Evolutionary conservation across 768 basidiomycete genomes (phyloP).

Genomic region (Trametes villosa): DNA sequence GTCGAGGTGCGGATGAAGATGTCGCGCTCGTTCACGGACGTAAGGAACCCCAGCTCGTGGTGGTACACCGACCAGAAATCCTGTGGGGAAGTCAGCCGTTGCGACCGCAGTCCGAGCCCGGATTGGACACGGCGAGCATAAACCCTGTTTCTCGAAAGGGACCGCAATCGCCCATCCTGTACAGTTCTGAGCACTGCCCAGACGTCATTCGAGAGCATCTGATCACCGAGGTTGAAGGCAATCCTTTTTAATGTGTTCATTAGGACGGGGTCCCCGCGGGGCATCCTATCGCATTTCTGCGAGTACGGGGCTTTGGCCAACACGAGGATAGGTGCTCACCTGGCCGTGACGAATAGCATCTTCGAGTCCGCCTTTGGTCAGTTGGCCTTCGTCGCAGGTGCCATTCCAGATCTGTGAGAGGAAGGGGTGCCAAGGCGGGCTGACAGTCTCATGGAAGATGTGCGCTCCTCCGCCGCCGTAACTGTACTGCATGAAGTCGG

Average conservation of each 20-base stretch:
- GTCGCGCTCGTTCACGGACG: conserved; percentile 38
- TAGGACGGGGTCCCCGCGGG: too few species aligned
- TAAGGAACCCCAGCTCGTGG: conserved; percentile 41
- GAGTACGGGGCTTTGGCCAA: too few species aligned
- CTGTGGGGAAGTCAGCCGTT: conserved; percentile 29
- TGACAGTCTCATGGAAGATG: conserved; percentile 45
- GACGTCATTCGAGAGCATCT: too few species aligned
- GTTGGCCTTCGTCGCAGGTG: conserved; percentile 51
- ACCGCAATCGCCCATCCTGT: too few species aligned
- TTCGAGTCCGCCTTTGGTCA: conserved; percentile 46
- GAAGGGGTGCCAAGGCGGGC: conserved; percentile 49
- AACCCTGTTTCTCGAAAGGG: too few species aligned
- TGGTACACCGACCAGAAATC: conserved; percentile 49
- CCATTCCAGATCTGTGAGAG: conserved; percentile 50
- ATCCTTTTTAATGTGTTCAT: too few species aligned
- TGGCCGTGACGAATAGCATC: conserved; percentile 47
- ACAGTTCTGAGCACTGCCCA: too few species aligned
- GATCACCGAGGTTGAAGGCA: too few species aligned
- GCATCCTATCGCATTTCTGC: too few species aligned
- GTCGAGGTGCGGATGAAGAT: conserved; percentile 50
- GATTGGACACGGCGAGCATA: too few species aligned
- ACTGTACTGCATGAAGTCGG: conserved; percentile 42
- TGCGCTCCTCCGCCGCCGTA: conserved; percentile 40
- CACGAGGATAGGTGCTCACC: conserved; percentile 22
- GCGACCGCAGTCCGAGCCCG: too few species aligned